Conservation (phyloP, 1,139 yeast genomes). For the Saccharomyces pastorianus region DNA sequence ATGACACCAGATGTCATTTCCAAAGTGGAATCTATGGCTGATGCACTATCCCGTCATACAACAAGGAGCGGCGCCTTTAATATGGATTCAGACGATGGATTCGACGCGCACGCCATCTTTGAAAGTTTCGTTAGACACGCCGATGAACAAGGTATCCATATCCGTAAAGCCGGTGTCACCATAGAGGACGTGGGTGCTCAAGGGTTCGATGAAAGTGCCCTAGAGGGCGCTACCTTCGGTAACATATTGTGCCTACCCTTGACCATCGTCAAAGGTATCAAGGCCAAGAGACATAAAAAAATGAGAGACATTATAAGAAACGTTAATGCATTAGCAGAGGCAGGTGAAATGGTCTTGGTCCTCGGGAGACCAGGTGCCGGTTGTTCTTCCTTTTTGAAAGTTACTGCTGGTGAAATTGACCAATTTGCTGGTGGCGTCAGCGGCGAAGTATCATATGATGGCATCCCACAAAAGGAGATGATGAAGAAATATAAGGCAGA, state of each 20-base stretch:
- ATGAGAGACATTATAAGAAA: slow-evolving; percentile 39
- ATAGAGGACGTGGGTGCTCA: slow-evolving; percentile 40
- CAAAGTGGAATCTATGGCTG: slow-evolving; percentile 20
- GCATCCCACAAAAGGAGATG: slow-evolving; percentile 43
- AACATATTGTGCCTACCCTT: slow-evolving; percentile 40
- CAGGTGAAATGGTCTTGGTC: slow-evolving; percentile 55
- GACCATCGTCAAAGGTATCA: slow-evolving; percentile 22
- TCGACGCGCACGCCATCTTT: slow-evolving; percentile 18
- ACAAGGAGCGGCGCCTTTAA: slow-evolving; percentile 18
- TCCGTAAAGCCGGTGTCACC: slow-evolving; percentile 41
- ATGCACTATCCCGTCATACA: slow-evolving; percentile 20
- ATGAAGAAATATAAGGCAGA: slow-evolving; percentile 41
- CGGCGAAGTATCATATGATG: slow-evolving; percentile 40
- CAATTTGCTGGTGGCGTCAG: slow-evolving; percentile 31
- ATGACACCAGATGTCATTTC: slow-evolving; percentile 15
- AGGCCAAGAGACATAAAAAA: slow-evolving; percentile 14
- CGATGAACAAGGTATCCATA: slow-evolving; percentile 38
- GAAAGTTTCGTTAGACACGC: slow-evolving; percentile 21
- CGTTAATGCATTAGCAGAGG: slow-evolving; percentile 38
- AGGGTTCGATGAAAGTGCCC: slow-evolving; percentile 43
- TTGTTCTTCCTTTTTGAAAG: slow-evolving; percentile 50
- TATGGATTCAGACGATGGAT: slow-evolving; percentile 8
- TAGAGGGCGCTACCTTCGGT: slow-evolving; percentile 43
- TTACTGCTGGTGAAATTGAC: slow-evolving; percentile 44
- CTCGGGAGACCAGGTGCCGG: slow-evolving; percentile 66